Base-by-base conservation (phyloP, 352 stramenopile genomes). In the Globisporangium canariense region DNA sequence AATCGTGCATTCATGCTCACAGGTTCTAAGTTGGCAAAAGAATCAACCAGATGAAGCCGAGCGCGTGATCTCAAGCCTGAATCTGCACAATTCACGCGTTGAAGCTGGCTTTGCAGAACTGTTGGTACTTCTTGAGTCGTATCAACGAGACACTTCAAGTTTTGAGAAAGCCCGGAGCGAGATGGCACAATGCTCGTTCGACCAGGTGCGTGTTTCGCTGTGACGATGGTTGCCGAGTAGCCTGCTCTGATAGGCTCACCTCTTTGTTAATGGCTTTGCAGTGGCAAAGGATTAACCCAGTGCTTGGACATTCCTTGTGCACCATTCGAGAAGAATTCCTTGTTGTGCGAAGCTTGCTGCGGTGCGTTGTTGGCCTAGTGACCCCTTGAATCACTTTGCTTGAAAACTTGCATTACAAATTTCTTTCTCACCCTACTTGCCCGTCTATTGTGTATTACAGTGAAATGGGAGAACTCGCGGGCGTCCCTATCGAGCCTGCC, bases 401-500 rank as follows among this genome's bases (percentile, higher is more conserved):
- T 47, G n/a, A 4, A n/a, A n/a, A 16, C 14, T 47, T 36, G 8
- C 14, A 13, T 40, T 56, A 20, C 3, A 30, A 22, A 57, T 25
- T 7, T 28, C 16, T 57, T 9, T 28, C 18, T 57, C 11, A 57
- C 16, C 9, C 18, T 0, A 41, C 51, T 14, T 28, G 5, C 10
- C 16, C n/a, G 28, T 28, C 10, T 34, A 22, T 50, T 45, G 4
- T n/a, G 30, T 36, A 8, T 36, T 30, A 3, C 46, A 91, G 82
- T 41, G 69, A 87, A 54, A 98, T 99, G 90, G 96, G 97, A 25
- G 78, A 85, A 28, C 62, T 73, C 20, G 94, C 96, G 13, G 77
- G 74, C 14, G 97, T 98, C 34, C 93, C 91, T 1, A 96, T 99
- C 60, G 97, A 99, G 69, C 97, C 96, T 28, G 74, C 81, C 1